Evolutionary conservation across 805 yeast genomes (phyloP).

Genomic region (Monosporozyma yasuniensis): DNA sequence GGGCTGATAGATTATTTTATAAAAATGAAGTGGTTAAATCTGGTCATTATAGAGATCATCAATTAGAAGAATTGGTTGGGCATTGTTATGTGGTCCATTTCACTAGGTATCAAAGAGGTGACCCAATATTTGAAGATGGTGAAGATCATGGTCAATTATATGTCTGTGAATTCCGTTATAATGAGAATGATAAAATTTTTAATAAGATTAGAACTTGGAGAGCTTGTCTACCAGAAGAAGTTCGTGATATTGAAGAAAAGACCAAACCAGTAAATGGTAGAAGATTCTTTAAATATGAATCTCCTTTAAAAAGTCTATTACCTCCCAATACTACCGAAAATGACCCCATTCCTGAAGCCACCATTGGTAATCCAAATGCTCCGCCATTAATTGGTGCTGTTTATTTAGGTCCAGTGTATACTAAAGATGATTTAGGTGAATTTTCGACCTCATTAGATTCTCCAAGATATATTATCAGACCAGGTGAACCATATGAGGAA

Average conservation of each 20-base stretch:
- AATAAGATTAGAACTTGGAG: slow-evolving; percentile 97
- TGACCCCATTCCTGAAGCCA: slow-evolving; percentile 76
- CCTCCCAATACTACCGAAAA: slow-evolving; percentile 63
- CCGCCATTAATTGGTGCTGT: slow-evolving; percentile 96
- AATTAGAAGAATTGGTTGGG: slow-evolving; percentile 79
- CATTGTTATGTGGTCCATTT: slow-evolving; percentile 92
- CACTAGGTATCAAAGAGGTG: slow-evolving; percentile 90
- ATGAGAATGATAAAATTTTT: slow-evolving; percentile 81
- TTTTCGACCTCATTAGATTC: slow-evolving; percentile 44
- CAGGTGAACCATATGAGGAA: slow-evolving; percentile 34
- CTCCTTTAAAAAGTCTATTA: slow-evolving; percentile 73
- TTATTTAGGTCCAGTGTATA: slow-evolving; percentile 63
- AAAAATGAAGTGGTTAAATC: slow-evolving; percentile 94
- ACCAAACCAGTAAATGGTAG: slow-evolving; percentile 62
- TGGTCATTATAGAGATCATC: slow-evolving; percentile 92
- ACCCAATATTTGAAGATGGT: slow-evolving; percentile 50
- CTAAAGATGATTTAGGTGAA: slow-evolving; percentile 78
- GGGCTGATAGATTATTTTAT: slow-evolving; percentile 80
- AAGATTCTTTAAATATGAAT: slow-evolving; percentile 63
- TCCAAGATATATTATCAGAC: slow-evolving; percentile 37
- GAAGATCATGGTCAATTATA: slow-evolving; percentile 77
- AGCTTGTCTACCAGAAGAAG: slow-evolving; percentile 95
- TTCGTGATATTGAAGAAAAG: slow-evolving; percentile 75
- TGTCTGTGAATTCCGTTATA: slow-evolving; percentile 90
- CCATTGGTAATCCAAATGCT: slow-evolving; percentile 71